Base-by-base conservation (phyloP, 2,329 filamentous ascomycete species). In the Lachnellula arida region DNA sequence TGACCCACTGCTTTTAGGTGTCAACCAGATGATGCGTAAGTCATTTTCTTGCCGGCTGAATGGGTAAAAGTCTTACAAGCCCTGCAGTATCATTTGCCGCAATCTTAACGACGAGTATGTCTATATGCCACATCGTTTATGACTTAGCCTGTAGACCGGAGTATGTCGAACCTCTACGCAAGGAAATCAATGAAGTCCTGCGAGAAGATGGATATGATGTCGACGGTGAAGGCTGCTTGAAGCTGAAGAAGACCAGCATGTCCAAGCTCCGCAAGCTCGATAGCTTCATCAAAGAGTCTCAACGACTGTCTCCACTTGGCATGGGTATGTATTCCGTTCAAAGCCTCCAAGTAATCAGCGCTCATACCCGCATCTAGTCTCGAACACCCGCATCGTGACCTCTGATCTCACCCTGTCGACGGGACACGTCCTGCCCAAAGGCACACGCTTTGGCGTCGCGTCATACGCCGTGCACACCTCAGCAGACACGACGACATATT, bases 91-190 rank as follows among this genome's bases (percentile, higher is more conserved):
- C 71, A 42, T 76, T 80, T 51, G 78, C 78, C 0, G 75, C 79
- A 2, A 81, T 82, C 28, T 77, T 80, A 56, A 80, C 78, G 0
- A 81, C 78, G 0, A 74, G 75, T 0, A 64, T 76, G 46, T 71
- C 75, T 0, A 60, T 73, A 0, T 78, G 76, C 1, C 68, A 81
- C 72, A 56, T 76, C 61, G 73, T 85, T 48, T 82, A 79, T 63
- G 77, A 80, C 54, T 65, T 86, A 3, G 76, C 75, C 0, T 72
- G 76, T 3, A 61, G 71, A 9, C 80, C 79, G 0, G 76, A 82
- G 32, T 73, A 79, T 19, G 57, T 65, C 8, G 47, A 58, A 35
- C 59, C 58, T 17, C 54, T 69, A 1, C 59, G 61, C 2, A 56
- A 68, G 8, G 65, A 68, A 46, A 64, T 69, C 5, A 25, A 65